Percentiles rank a stretch among this genome's conserved stretches.
These are phyloP conservation scores for Aureobasidium sp. DNA, from an alignment of 2,329 filamentous ascomycete genomes.

Conservation along the genomic window DNA sequence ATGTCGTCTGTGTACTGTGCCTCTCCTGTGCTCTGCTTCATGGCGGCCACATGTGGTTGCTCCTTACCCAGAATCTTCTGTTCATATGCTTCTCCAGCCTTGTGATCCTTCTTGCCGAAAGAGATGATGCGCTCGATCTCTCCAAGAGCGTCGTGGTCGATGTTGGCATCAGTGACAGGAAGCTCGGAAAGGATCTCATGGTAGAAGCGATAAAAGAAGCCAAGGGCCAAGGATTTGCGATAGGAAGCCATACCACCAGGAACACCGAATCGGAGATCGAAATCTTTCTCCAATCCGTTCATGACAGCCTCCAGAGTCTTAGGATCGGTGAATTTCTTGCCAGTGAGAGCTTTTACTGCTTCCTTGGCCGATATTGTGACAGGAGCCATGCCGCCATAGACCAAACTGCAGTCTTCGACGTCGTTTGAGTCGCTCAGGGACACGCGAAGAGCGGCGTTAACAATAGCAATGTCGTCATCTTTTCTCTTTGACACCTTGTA, in stretches of 20 bases:
- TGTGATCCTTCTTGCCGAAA: conserved; percentile 68
- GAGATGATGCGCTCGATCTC: conserved; percentile 86
- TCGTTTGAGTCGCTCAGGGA: conserved; percentile 60
- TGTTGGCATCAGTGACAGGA: conserved; percentile 38
- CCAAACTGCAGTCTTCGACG: conserved; percentile 69
- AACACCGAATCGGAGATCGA: conserved; percentile 81
- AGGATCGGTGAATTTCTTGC: conserved; percentile 72
- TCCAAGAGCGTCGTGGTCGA: conserved; percentile 67
- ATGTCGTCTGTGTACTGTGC: conserved; percentile 97
- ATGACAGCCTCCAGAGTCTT: conserved; percentile 83
- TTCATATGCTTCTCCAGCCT: conserved; percentile 68
- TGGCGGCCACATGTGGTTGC: conserved; percentile 78
- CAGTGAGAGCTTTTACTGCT: conserved; percentile 65
- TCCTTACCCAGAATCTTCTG: conserved; percentile 78
- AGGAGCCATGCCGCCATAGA: conserved; percentile 93
- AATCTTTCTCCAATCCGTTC: conserved; percentile 82
- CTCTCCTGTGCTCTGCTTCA: conserved; percentile 91
- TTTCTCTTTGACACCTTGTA: conserved; percentile 98
- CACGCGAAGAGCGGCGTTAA: conserved; percentile 77
- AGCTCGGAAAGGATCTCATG: conserved; percentile 72
- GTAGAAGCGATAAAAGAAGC: conserved; percentile 97
- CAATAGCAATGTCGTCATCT: conserved; percentile 97
- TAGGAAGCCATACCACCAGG: conserved; percentile 98
- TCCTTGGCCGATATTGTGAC: conserved; percentile 82
- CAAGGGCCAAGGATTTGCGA: conserved; percentile 77